Evolutionary conservation across 192 early-diverging fungal species (phyloP), one percentile per base, ranked within the genome.

Genomic region (Thoreauomyces humboldtii): DNA sequence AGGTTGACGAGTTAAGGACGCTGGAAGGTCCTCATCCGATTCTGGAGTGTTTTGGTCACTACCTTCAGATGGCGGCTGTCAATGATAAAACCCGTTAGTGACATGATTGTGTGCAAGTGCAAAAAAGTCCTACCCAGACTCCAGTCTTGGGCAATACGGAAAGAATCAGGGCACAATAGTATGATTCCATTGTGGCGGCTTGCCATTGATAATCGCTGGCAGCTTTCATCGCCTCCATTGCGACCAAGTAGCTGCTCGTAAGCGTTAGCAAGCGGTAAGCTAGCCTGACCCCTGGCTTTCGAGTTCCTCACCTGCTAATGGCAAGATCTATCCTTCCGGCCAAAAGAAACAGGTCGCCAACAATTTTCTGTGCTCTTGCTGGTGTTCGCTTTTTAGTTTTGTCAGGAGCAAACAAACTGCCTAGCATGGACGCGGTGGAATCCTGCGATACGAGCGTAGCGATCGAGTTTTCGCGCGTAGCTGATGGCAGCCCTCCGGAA

Each of bases 131-230:
- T 76, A 89, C 88, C 57, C 79, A 77, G 53, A 83, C 55, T 37
- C 88, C 88, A 28, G 86, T 72, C 52, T 86, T 85, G 21, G 84
- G 71, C 58, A 86, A 69, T 7, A 83, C 76, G 19, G 78, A 58
- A 2, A 92, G 61, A 4, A 90, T 59, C 33, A 81, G 73, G 0
- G 87, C 85, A 63, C 81, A 84, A 29, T 82, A 76, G 19, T 85
- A 74, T 14, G 85, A 84, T 69, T 92, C 91, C 68, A 88, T 72
- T 0, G 90, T 85, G 31, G 84, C 80, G 9, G 79, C 90, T 54
- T 86, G 81, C 91, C 91, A 92, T 37, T 87, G 68, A 70, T 80
- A 90, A 73, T 92, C 91, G 0, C 71, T 69, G 44, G 78, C 89
- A 5, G 72, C 47, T 68, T 87, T 92, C 61, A 84, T 77, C 2